Evolutionary conservation across 129 eudicot genomes (phyloP), one percentile per base, ranked within the genome.

Genomic region (Scalesia atractyloides): DNA sequence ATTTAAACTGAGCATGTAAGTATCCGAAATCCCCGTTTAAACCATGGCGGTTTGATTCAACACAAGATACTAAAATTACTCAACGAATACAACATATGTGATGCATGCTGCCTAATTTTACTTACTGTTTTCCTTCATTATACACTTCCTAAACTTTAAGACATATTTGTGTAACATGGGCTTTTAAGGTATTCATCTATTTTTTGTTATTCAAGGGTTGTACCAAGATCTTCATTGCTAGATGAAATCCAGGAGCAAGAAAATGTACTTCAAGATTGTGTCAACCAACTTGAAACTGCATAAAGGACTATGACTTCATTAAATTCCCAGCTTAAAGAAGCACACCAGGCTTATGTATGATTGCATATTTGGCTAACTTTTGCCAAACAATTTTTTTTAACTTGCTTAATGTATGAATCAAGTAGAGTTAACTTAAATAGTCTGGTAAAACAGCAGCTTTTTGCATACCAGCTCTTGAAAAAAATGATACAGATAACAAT

Each of bases 201-300:
- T 26, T 64, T 80, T 26, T 70, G 44, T 37, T 56, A 48, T 73
- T 53, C 82, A 94, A 97, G 93, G 72, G 76, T 74, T 69, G 48
- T 66, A 30, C 79, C 39, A 57, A 87, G 84, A 56, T 66, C 96
- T 79, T 83, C 82, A 52, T 75, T 88, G 65, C 70, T 88, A 15
- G 92, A 90, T 64, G 85, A 94, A 54, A 61, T 94, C 47, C 84
- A 86, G 70, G 91, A 88, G 79, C 97, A 94, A 82, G 98, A 94
- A 75, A 80, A 64, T 59, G 70, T 78, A 64, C 90, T 94, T 50
- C 73, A 81, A 68, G 84, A 90, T 64, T 87, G 96, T 71, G 85
- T 86, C 69, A 75, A 49, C 37, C 91, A 90, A 64, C 93, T 94
- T 77, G 91, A 90, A 83, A 83, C 73, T 76, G 91, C 83, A 73